Evolutionary conservation across 2,329 filamentous ascomycete species (phyloP).

Genomic region (Lecanoromycetidae sp.): DNA sequence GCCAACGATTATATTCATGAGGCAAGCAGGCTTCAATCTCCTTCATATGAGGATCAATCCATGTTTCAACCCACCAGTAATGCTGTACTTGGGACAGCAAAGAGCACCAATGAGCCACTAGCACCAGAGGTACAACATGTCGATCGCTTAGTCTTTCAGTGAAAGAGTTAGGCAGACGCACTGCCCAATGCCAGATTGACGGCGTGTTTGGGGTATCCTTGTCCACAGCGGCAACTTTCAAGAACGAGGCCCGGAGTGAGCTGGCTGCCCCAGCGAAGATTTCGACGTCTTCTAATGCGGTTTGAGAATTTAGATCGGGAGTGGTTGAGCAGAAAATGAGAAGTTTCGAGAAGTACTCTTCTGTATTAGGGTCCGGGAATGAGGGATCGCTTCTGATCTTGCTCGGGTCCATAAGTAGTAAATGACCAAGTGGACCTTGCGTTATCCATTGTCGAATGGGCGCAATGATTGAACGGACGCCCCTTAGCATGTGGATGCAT

Average conservation of each 20-base stretch:
- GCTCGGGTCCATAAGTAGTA: conserved; percentile 3
- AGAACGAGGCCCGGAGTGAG: conserved; percentile 12
- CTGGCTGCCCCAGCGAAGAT: conserved; percentile 8
- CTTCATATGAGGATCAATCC: conserved; percentile 9
- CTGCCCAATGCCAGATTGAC: conserved; percentile 28
- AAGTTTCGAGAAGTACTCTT: conserved; percentile 6
- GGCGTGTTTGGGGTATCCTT: conserved; percentile 10
- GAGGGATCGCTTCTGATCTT: conserved; percentile 8
- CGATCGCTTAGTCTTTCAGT: conserved; percentile 26
- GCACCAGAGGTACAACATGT: conserved; percentile 33
- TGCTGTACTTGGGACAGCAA: conserved; percentile 29
- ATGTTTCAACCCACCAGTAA: conserved; percentile 16
- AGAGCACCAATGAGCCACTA: conserved; percentile 40
- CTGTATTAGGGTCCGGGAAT: conserved; percentile 1
- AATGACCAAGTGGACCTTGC: conserved; percentile 7
- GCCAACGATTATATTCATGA: conserved; percentile 10
- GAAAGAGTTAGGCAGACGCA: conserved; percentile 27
- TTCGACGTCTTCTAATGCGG: conserved; percentile 9
- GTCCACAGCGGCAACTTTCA: conserved; percentile 9
- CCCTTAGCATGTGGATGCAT: conserved; percentile 14
- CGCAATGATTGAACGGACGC: conserved; percentile 11
- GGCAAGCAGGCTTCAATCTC: conserved; percentile 10
- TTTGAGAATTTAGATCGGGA: conserved; percentile 2
- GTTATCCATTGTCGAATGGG: conserved; percentile 9
- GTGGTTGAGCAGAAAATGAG: conserved; percentile 8